Conservation (phyloP, 2,329 filamentous ascomycete genomes). For the Westerdykella aurantiaca region DNA sequence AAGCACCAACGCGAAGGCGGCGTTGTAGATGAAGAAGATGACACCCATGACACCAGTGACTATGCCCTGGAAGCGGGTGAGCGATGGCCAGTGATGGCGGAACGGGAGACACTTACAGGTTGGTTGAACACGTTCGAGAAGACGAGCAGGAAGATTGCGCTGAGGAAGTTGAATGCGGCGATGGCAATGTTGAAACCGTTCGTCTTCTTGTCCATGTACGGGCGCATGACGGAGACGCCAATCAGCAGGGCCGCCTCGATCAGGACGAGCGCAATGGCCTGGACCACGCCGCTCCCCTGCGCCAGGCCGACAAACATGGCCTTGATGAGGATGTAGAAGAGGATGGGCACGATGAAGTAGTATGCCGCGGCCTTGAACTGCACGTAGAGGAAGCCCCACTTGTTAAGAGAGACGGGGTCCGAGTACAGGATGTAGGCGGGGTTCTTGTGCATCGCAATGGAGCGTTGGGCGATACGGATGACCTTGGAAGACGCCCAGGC, state of each 20-base stretch:
- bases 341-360: constrained; percentile 81
- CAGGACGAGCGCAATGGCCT: constrained; percentile 76
- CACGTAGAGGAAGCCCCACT: constrained; percentile 97
- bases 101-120: constrained; percentile 53
- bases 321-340: constrained; percentile 79
- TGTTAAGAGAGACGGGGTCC: constrained; percentile 88
- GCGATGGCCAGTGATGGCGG: not conserved
- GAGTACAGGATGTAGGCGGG: constrained; percentile 96
- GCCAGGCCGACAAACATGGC: constrained; percentile 80
- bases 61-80: constrained; percentile 49
- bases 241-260: constrained; percentile 77
- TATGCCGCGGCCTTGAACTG: constrained; percentile 94
- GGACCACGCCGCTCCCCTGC: constrained; percentile 64
- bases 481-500: constrained; percentile 87
- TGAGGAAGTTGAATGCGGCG: constrained; percentile 82
- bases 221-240: constrained; percentile 70
- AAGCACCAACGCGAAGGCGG: constrained; percentile 73
- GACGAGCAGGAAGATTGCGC: constrained; percentile 80
- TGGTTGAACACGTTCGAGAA: constrained; percentile 84
- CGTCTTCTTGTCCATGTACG: constrained; percentile 99
- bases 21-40: constrained; percentile 82
- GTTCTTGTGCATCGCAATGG: constrained; percentile 87
- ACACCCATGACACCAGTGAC: constrained; percentile 86
- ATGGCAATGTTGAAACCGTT: constrained; percentile 96
- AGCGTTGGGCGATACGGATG: constrained; percentile 79